These are phyloP conservation scores for Xerocomellus dryophilus DNA, from an alignment of 768 basidiomycete species.

Conservation along the genomic window DNA sequence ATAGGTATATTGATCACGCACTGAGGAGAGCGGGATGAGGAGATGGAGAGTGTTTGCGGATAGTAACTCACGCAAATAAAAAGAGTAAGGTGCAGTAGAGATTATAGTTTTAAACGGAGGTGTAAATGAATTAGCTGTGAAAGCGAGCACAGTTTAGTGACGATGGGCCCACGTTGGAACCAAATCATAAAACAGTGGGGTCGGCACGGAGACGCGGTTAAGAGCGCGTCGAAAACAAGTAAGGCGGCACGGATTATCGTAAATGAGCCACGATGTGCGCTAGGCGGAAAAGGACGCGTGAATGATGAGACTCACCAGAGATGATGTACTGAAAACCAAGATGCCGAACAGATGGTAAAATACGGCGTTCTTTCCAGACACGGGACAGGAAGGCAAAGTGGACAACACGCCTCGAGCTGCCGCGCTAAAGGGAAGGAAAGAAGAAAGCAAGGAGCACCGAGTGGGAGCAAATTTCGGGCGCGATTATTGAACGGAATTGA, in stretches of 20 bases:
- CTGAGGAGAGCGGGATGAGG: slow-evolving; percentile 21
- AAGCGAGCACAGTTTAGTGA: slow-evolving; percentile 24
- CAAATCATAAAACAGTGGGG: slow-evolving; percentile 9
- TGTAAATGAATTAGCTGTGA: slow-evolving; percentile 37
- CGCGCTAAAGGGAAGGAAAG: slow-evolving; percentile 30
- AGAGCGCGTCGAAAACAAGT: slow-evolving; percentile 28
- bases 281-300: slow-evolving; percentile 30
- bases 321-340: slow-evolving; percentile 31
- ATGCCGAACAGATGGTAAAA: slow-evolving; percentile 14
- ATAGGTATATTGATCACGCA: slow-evolving; percentile 30
- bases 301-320: slow-evolving; percentile 31
- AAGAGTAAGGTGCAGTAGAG: slow-evolving; percentile 24
- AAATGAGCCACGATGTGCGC: slow-evolving; percentile 32
- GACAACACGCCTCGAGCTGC: slow-evolving; percentile 21
- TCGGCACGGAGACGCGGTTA: slow-evolving; percentile 34
- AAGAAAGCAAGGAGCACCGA: slow-evolving; percentile 29
- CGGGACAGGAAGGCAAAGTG: slow-evolving; percentile 23
- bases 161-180: slow-evolving; percentile 23
- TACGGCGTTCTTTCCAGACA: slow-evolving; percentile 18
- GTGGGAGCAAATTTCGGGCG: slow-evolving; percentile 33
- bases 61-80: slow-evolving; percentile 29
- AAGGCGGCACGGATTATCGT: slow-evolving; percentile 27
- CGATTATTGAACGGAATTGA: slow-evolving; percentile 37
- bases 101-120: slow-evolving; percentile 34
- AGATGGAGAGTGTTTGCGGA: slow-evolving; percentile 6